Base-by-base conservation (phyloP, 805 yeast species). In the Candida takata region DNA sequence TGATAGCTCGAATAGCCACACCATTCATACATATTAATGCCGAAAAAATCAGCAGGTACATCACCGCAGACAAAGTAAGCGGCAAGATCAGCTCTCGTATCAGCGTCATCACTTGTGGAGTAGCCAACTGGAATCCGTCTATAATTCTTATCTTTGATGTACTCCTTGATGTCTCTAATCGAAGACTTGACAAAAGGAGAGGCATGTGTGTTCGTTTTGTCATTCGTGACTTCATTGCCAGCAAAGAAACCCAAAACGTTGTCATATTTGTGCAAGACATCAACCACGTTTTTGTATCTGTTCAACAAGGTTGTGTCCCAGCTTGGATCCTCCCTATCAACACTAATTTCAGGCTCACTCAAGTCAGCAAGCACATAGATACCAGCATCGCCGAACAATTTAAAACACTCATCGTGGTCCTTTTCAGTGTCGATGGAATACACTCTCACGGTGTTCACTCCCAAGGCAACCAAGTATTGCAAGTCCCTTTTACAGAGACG, bases 131-230 rank as follows among this genome's bases (percentile, higher is more conserved):
- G 98, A 41, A 90, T 84, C 10, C 55, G 33, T 61, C 96, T 78
- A 62, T 84, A 84, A 21, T 69, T 65, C 57, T 76, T 65, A 37
- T 64, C 69, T 36, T 65, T 60, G 49, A 92, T 84, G 63, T 92
- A 87, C 13, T 69, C 53, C 63, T 84, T 88, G 55, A 74, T 72
- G 58, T 90, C 98, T 62, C 98, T 80, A 43, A 92, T 72, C 13
- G 97, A 95, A 21, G 97, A 96, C 70, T 90, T 92, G 38, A 92
- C 95, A 61, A 79, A 90, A 2, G 97, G 86, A 20, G 97, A 87
- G 23, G 97, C 84, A 48, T 77, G 80, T 11, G 97, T 84, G 61
- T 85, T 88, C 33, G 86, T 65, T 29, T 62, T 64, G 54, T 84
- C 86, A 61, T 88, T 90, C 41, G 90, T 77, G 36, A 92, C 97